phyloP scores from a whole-genome alignment of 2,329 filamentous ascomycete species.

The Pseudogymnoascus sp. region DNA sequence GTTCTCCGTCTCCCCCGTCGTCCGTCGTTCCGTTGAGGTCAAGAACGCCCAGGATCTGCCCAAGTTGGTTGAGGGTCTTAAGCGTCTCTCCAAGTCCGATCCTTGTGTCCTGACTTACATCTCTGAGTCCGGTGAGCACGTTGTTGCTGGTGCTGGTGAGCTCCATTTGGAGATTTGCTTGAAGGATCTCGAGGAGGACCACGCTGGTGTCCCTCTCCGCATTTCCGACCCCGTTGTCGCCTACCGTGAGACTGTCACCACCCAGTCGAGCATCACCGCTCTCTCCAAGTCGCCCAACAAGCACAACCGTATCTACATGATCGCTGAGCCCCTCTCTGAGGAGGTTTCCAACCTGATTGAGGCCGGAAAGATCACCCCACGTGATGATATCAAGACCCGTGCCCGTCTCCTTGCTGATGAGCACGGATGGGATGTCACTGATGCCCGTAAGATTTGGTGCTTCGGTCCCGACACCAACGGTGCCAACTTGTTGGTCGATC shows the following conservation, averaged over 20 bases:
- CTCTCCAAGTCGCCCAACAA: slow-evolving; percentile 99
- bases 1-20: slow-evolving; percentile 99
- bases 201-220: slow-evolving; percentile 95
- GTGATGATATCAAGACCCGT: slow-evolving; percentile 98
- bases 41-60: slow-evolving; percentile 99
- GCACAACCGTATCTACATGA: slow-evolving; percentile 99
- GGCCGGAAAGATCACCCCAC: slow-evolving; percentile 79
- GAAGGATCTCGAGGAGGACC: slow-evolving; percentile 99
- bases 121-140: slow-evolving; percentile 91
- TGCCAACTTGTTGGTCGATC: slow-evolving; percentile 97
- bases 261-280: slow-evolving; percentile 84
- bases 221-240: slow-evolving; percentile 97
- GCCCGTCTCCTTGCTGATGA: slow-evolving; percentile 94
- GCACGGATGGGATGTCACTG: slow-evolving; percentile 97
- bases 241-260: slow-evolving; percentile 92
- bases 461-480: slow-evolving; percentile 97
- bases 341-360: slow-evolving; percentile 89
- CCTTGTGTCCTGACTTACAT: slow-evolving; percentile 92
- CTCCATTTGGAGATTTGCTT: slow-evolving; percentile 99
- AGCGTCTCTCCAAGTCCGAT: slow-evolving; percentile 99
- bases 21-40: slow-evolving; percentile 96
- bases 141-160: slow-evolving; percentile 98
- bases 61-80: slow-evolving; percentile 99
- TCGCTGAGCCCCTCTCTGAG: slow-evolving; percentile 82
- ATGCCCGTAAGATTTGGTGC: slow-evolving; percentile 99